Evolutionary conservation across 305 asterid genomes (phyloP).

Genomic region (Fraxinus nigra): DNA sequence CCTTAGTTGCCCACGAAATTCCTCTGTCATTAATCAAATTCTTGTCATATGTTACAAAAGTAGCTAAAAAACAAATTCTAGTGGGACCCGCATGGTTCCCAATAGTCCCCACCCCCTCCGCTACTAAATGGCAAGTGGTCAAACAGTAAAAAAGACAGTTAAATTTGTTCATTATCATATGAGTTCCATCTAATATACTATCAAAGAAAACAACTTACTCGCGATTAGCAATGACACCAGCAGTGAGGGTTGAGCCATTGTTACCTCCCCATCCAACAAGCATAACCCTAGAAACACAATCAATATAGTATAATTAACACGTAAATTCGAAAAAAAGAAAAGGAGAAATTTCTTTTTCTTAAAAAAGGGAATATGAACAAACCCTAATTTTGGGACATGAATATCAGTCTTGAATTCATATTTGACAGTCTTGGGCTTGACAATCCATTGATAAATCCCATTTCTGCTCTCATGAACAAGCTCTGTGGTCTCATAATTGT

Average conservation of each 20-base stretch:
- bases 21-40: conserved; percentile 46
- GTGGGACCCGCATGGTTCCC: not conserved
- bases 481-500: conserved; percentile 82
- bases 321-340: not conserved
- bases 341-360: not conserved
- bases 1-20: conserved; percentile 96
- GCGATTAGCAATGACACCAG: conserved; percentile 82
- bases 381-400: conserved; percentile 89
- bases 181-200: not conserved
- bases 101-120: not conserved
- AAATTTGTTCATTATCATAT: not conserved
- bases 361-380: not conserved
- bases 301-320: not conserved
- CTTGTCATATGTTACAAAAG: not conserved
- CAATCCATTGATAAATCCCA: conserved; percentile 75
- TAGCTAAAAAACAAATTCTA: not conserved
- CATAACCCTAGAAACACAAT: conserved; percentile 63
- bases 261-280: conserved; percentile 99
- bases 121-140: not conserved
- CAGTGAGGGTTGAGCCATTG: conserved; percentile 91
- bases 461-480: conserved; percentile 77
- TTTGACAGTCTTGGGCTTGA: conserved; percentile 73
- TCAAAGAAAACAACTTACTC: conserved; percentile 57
- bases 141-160: not conserved
- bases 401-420: conserved; percentile 83